Conservation (phyloP, 352 stramenopile genomes). For the Phytophthora macrochlamydospora region DNA sequence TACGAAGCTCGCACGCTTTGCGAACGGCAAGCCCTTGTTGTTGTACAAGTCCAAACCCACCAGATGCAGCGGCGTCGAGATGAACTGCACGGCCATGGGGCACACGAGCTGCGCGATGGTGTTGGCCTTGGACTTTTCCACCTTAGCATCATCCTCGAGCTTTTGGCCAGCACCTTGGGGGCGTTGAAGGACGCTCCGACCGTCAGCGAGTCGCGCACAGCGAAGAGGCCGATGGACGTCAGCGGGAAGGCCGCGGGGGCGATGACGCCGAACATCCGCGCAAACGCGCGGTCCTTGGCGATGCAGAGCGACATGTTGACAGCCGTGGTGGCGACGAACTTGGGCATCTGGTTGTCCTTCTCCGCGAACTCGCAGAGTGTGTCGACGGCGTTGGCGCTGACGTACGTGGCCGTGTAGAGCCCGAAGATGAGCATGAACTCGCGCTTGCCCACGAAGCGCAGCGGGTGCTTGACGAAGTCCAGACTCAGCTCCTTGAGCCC, state of each 20-base stretch:
- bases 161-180: conserved; percentile 68
- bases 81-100: conserved; percentile 83
- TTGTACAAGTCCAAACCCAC: conserved; percentile 92
- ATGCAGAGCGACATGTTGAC: conserved; percentile 93
- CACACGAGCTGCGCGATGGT: conserved; percentile 84
- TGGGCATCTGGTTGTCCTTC: conserved; percentile 82
- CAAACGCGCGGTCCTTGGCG: conserved; percentile 91
- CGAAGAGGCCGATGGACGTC: conserved; percentile 85
- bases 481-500: conserved; percentile 68
- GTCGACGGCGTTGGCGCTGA: conserved; percentile 85
- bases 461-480: conserved; percentile 66
- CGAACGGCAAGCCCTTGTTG: conserved; percentile 41
- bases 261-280: conserved; percentile 91
- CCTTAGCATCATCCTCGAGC: conserved; percentile 53
- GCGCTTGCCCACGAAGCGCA: conserved; percentile 84
- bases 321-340: conserved; percentile 87
- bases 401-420: conserved; percentile 91
- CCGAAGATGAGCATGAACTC: conserved; percentile 92
- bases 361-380: conserved; percentile 83
- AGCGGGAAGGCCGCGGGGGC: conserved; percentile 77
- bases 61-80: conserved; percentile 90
- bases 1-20: conserved; percentile 62
- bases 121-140: conserved; percentile 56
- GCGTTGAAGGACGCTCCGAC: conserved; percentile 90
- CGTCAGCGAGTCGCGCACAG: conserved; percentile 85